phyloP scores from a whole-genome alignment of 1,139 yeast genomes.

The Meyerozyma elateridarum region DNA sequence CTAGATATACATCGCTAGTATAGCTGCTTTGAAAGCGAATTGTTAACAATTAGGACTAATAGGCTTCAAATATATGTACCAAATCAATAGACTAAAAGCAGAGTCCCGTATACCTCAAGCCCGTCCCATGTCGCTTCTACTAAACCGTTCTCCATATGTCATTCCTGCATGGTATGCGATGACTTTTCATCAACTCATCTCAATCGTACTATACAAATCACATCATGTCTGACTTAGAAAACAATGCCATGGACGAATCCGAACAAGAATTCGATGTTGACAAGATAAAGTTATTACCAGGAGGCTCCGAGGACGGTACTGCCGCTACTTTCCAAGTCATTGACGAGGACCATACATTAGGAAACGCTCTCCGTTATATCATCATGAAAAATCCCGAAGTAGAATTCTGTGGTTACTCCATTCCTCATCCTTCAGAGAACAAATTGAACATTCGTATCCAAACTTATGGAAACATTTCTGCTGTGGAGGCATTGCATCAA shows the following conservation, averaged over 20 bases:
- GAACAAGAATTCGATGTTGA: slow-evolving; percentile 45
- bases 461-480: slow-evolving; percentile 85
- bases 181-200: slow-evolving; percentile 2
- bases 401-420: slow-evolving; percentile 96
- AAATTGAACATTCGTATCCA: slow-evolving; percentile 88
- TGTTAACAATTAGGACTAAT: no score
- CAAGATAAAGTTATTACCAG: slow-evolving; percentile 66
- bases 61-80: no score
- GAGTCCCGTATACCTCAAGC: no score
- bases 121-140: no score
- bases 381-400: slow-evolving; percentile 98
- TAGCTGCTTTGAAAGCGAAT: no score
- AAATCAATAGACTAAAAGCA: no score
- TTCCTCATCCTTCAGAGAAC: slow-evolving; percentile 97
- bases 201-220: not conserved
- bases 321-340: slow-evolving; percentile 91
- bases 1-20: no score
- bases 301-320: slow-evolving; percentile 91
- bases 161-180: slow-evolving; percentile 2
- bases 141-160: no score
- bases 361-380: slow-evolving; percentile 87
- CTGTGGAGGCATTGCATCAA: slow-evolving; percentile 88
- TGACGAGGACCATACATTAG: slow-evolving; percentile 94
- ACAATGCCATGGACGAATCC: slow-evolving; percentile 13
- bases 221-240: slow-evolving; percentile 13